phyloP scores from a whole-genome alignment of 2,329 filamentous ascomycete species.

The Trichophyton benhamiae region DNA sequence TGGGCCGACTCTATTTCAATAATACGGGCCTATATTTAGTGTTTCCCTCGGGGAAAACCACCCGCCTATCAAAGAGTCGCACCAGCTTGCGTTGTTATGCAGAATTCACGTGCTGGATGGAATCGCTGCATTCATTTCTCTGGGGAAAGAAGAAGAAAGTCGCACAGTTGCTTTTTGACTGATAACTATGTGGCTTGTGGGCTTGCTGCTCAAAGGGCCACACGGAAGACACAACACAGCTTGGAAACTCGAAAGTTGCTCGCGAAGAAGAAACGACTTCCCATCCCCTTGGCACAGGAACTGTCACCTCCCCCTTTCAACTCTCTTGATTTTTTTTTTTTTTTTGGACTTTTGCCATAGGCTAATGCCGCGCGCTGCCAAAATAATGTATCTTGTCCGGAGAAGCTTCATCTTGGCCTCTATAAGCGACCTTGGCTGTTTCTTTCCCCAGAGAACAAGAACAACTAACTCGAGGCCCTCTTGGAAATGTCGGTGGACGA shows the following conservation, averaged over 20 bases:
- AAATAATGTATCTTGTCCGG: neutral
- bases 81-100: neutral
- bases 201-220: neutral
- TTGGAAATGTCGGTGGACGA: neutral
- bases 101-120: neutral
- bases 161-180: neutral
- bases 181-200: neutral
- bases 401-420: constrained; percentile 1
- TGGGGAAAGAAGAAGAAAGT: neutral
- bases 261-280: neutral
- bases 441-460: neutral
- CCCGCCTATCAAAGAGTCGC: neutral
- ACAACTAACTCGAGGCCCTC: neutral
- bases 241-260: neutral
- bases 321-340: neutral
- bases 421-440: neutral
- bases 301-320: neutral
- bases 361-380: neutral
- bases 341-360: neutral
- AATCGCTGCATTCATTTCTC: neutral
- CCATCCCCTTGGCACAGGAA: neutral
- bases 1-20: neutral
- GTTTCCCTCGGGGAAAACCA: neutral
- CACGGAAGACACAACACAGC: neutral
- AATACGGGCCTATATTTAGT: constrained; percentile 2